phyloP scores from a whole-genome alignment of 2,329 filamentous ascomycete genomes.

The Bipolaris oryzae region DNA sequence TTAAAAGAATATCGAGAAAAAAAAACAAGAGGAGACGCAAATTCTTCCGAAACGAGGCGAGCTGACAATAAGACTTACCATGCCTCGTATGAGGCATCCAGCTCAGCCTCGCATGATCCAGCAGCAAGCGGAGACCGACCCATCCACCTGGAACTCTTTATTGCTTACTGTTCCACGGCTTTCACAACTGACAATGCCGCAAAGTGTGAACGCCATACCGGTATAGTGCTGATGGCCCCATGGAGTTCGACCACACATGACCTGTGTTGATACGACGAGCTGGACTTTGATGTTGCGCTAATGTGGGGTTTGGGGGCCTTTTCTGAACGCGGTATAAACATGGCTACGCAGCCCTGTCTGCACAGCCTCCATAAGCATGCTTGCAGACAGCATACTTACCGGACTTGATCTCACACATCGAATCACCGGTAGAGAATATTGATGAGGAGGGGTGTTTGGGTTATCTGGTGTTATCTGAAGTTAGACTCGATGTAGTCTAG shows the following conservation, averaged over 20 bases:
- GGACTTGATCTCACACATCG: not conserved
- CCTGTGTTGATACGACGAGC: slow-evolving; percentile 1
- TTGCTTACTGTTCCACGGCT: slow-evolving; percentile 18
- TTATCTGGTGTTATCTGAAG: not conserved
- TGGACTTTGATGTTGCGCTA: slow-evolving; percentile 6
- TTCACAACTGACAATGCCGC: not conserved
- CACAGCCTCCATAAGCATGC: slow-evolving; percentile 9
- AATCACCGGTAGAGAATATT: not conserved
- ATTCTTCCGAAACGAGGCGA: not conserved
- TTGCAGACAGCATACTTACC: not conserved
- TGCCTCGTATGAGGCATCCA: slow-evolving; percentile 6
- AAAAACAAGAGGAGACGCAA: not conserved
- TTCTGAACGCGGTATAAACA: slow-evolving; percentile 1
- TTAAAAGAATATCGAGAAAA: not conserved
- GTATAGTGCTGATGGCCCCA: slow-evolving; percentile 9
- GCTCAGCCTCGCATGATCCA: slow-evolving; percentile 18
- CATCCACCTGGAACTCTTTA: slow-evolving; percentile 8
- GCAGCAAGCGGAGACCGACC: slow-evolving; percentile 1
- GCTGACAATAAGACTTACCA: slow-evolving; percentile 5
- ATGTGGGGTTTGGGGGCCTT: slow-evolving; percentile 6
- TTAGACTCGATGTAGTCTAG: not conserved
- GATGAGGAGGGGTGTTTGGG: not conserved
- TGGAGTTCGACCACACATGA: not conserved
- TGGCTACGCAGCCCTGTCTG: slow-evolving; percentile 4
- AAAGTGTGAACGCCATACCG: not conserved